A percentile compares a stretch with the other conserved stretches of the same genome.
phyloP scores from a whole-genome alignment of 2,329 filamentous ascomycete species.

The Aspergillus sp. region DNA sequence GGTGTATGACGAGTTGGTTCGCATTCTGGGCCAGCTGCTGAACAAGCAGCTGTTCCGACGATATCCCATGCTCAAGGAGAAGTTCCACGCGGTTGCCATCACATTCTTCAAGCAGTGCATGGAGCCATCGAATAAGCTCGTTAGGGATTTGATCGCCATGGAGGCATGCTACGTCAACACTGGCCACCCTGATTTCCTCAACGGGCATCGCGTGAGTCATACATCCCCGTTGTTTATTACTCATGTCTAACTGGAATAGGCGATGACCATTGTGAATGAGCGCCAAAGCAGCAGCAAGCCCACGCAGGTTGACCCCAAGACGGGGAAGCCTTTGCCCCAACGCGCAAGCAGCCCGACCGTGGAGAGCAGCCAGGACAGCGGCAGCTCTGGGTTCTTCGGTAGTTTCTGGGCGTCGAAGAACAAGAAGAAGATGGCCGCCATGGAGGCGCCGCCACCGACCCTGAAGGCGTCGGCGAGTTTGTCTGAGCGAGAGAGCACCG shows the following conservation, averaged over 20 bases:
- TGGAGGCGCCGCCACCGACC: conserved; percentile 87
- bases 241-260: conserved; percentile 37
- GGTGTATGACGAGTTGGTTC: conserved; percentile 94
- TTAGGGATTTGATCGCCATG: conserved; percentile 87
- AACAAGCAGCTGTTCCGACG: conserved; percentile 82
- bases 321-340: conserved; percentile 82
- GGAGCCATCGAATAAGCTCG: conserved; percentile 96
- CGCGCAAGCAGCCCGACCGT: conserved; percentile 69
- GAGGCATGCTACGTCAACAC: conserved; percentile 98
- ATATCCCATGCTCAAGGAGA: conserved; percentile 93
- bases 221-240: neutral
- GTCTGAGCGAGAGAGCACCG: conserved; percentile 86
- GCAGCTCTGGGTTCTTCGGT: conserved; percentile 80
- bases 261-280: conserved; percentile 97
- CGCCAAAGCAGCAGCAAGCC: conserved; percentile 73
- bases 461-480: conserved; percentile 91
- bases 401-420: conserved; percentile 99
- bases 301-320: conserved; percentile 95
- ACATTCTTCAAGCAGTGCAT: conserved; percentile 96
- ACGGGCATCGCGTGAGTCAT: conserved; percentile 72
- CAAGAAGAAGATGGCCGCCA: conserved; percentile 99
- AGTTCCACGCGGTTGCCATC: conserved; percentile 88
- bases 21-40: conserved; percentile 83
- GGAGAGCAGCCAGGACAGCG: conserved; percentile 47
- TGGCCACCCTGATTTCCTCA: conserved; percentile 93